Conservation (phyloP, 768 basidiomycete genomes). For the Rubroboletus pulcherrimus region DNA sequence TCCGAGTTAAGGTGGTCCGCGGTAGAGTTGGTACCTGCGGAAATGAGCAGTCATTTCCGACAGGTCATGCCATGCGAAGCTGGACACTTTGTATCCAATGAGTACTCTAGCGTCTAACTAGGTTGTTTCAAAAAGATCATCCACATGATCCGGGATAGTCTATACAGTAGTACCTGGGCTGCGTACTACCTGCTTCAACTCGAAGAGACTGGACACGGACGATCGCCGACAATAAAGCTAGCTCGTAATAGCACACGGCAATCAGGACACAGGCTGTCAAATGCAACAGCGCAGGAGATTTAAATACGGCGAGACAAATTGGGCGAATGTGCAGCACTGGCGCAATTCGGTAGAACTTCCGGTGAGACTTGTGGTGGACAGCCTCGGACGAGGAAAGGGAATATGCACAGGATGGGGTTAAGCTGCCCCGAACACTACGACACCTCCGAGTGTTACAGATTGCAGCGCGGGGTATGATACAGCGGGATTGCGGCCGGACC, state of each 20-base stretch:
- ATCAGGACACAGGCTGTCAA: not conserved
- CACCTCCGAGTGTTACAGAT: not conserved
- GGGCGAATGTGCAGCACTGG: not conserved
- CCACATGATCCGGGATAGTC: not conserved
- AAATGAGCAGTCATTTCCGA: not conserved
- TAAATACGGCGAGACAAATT: not conserved
- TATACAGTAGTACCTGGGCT: no score
- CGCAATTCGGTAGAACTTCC: not conserved
- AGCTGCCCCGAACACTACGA: not conserved
- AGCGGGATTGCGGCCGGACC: slow-evolving; percentile 9
- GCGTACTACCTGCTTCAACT: no score
- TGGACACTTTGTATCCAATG: not conserved
- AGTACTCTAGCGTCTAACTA: no score
- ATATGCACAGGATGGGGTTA: no score
- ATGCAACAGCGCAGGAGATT: not conserved
- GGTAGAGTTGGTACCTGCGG: not conserved
- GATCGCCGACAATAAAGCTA: not conserved
- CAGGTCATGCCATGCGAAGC: not conserved
- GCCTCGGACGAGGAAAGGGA: not conserved
- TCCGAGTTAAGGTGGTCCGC: not conserved
- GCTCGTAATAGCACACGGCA: not conserved
- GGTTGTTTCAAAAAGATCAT: not conserved
- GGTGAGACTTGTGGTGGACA: not conserved
- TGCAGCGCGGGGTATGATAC: not conserved
- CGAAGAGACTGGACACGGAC: no score